These are phyloP conservation scores for Cryptomeria japonica DNA, from an alignment of 75 land plant genomes.

Conservation along the genomic window DNA sequence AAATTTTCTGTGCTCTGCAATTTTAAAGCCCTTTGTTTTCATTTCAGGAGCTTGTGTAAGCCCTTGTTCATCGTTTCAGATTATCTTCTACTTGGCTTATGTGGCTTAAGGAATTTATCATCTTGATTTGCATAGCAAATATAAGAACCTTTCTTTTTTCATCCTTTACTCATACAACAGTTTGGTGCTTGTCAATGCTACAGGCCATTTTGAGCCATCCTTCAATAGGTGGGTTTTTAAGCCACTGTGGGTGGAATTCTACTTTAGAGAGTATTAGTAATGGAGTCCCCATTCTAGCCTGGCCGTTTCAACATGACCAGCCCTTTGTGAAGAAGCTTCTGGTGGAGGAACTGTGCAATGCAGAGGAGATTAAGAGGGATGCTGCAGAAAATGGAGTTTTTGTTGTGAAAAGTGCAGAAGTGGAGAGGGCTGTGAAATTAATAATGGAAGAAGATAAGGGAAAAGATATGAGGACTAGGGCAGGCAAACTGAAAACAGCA, in stretches of 20 bases:
- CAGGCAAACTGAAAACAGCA: not conserved
- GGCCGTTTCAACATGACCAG: slow-evolving; percentile 14
- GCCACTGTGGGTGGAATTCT: slow-evolving; percentile 26
- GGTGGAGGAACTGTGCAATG: not conserved
- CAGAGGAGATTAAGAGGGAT: not conserved
- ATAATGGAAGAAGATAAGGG: not conserved
- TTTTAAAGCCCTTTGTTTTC: no score
- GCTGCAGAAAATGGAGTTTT: not conserved
- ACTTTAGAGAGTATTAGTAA: slow-evolving; percentile 12
- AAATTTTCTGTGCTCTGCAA: no score
- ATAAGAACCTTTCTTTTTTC: no score
- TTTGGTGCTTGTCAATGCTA: not conserved
- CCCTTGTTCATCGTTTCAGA: no score
- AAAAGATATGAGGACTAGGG: not conserved
- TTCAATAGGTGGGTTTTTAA: slow-evolving; percentile 9
- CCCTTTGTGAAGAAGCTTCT: not conserved
- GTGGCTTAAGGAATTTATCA: no score
- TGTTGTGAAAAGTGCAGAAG: not conserved
- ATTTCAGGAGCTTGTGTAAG: no score
- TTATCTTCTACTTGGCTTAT: no score
- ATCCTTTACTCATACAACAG: no score
- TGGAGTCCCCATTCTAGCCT: slow-evolving; percentile 17
- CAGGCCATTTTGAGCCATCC: slow-evolving; percentile 9
- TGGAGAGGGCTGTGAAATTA: not conserved
- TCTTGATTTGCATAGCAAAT: no score